Evolutionary conservation across 352 stramenopile species (phyloP), one percentile per base, ranked within the genome.

Genomic region (Pythium apleroticum): DNA sequence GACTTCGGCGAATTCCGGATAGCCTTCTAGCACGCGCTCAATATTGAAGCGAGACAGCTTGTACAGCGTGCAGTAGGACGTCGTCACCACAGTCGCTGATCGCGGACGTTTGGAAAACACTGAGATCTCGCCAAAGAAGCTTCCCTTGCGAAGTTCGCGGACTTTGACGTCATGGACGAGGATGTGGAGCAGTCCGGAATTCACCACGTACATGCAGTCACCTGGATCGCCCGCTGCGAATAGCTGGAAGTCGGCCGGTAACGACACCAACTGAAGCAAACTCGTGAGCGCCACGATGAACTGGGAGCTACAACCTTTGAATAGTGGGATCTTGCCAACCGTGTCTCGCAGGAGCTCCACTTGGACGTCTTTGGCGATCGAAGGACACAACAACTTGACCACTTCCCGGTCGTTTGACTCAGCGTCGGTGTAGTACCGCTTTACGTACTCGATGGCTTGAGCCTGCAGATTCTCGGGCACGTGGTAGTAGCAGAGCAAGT

Each of bases 121-220:
- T 0, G 83, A 89, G 11, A 91, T 71, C 50, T 91, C 83, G 0
- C 83, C 80, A 59, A 91, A 90, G 58, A 91, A 90, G 24, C 72
- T 84, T 10, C 80, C 83, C 28, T 83, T 80, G 4, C 75, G 65
- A 22, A 91, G 67, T 55, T 91, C 83, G n/a, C 83, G 77, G 4
- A 91, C 77, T 45, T 86, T 87, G 15, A 74, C 60, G 0, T 71
- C 78, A 54, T 77, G 74, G 12, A 90, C 82, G 10, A 88, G 43
- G 55, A 91, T 87, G 33, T 84, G 71, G 3, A 91, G 63, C 1
- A 86, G 66, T 0, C 80, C 83, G 0, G 80, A 87, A 30, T 84
- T 85, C 24, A 92, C 84, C 30, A 88, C 67, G 43, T 89, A 91
- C 84, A 93, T 91, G 41, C 73, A 83, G 57, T 93, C 84, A 0